Evolutionary conservation across 2,329 filamentous ascomycete species (phyloP), one percentile per base, ranked within the genome.

Genomic region (Xylaria polymorpha): DNA sequence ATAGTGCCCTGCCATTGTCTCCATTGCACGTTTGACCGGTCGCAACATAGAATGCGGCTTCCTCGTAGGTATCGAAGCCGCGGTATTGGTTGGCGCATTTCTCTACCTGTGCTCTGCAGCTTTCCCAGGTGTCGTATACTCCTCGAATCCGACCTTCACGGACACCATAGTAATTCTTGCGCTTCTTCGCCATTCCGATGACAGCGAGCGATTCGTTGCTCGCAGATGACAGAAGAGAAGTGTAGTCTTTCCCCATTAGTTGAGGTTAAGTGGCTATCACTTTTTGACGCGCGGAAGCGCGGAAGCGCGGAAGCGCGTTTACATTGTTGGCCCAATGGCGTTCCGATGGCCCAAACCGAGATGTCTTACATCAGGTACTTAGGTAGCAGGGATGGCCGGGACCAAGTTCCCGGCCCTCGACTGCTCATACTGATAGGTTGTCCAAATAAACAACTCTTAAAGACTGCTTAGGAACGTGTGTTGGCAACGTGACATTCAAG

Each of bases 101-200:
- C 0, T 71, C 39, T n/a, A 65, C 61, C 25, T 71, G 69, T 25
- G 55, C 57, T 22, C 29, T 67, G 41, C 71, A 75, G 39, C 69
- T 59, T 6, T 66, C 65, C 73, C 70, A 75, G n/a, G 32, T 66
- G 10, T 64, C 20, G 43, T 75, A 75, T 12, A 75, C 69, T 4
- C 74, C 74, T 1, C 58, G 69, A 55, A 65, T 51, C 29, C 72
- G 71, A 10, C 74, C 74, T 43, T 58, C 43, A 12, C 65, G 71
- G n/a, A 76, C 74, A 2, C 68, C 74, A 25, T 76, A 75, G 62
- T 69, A 74, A 7, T 44, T 56, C 46, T 59, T 62, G 43, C 58
- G 61, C 29, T 18, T 53, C 20, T 64, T 53, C 15, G 51, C 59
- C 51, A 62, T 67, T 15, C 43, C 10, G 25, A 60, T 64, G 20